phyloP scores from a whole-genome alignment of 1,284 basidiomycete species.

The Heliocybe sulcata region DNA sequence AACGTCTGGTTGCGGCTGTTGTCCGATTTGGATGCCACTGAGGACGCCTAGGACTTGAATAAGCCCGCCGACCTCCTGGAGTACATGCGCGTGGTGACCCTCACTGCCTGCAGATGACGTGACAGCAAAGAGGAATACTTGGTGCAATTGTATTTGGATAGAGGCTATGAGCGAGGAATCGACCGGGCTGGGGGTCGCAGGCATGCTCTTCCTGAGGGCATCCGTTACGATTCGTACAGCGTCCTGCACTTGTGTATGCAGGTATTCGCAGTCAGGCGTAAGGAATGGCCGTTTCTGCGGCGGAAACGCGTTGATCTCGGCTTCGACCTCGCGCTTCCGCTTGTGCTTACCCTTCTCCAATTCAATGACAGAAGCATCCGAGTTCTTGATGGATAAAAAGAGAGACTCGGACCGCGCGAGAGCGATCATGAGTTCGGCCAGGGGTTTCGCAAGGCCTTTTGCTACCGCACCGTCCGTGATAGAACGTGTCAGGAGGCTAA shows the following conservation, averaged over 20 bases:
- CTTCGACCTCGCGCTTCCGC: constrained; percentile 55
- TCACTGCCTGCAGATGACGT: constrained; percentile 47
- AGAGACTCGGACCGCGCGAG: constrained; percentile 57
- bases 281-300: constrained; percentile 31
- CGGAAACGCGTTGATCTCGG: constrained; percentile 26
- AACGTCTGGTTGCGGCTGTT: constrained; percentile 19
- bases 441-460: constrained; percentile 41
- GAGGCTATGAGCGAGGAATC: constrained; percentile 52
- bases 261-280: constrained; percentile 27
- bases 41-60: constrained; percentile 74
- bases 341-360: constrained; percentile 59
- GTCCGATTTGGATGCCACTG: constrained; percentile 61
- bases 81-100: constrained; percentile 41
- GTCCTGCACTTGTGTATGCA: constrained; percentile 45
- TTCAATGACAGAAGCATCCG: constrained; percentile 49
- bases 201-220: constrained; percentile 29
- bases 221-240: constrained; percentile 48
- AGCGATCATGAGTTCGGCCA: constrained; percentile 52
- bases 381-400: constrained; percentile 55
- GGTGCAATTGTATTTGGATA: constrained; percentile 61
- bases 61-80: constrained; percentile 68
- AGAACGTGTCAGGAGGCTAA: constrained; percentile 45
- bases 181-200: constrained; percentile 26
- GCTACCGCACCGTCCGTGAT: constrained; percentile 39
- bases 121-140: constrained; percentile 67